A percentile compares a stretch with the other conserved stretches of the same genome.
These are phyloP conservation scores for Oryza longistaminata DNA, from an alignment of 176 grass and related monocot genomes.

Conservation along the genomic window DNA sequence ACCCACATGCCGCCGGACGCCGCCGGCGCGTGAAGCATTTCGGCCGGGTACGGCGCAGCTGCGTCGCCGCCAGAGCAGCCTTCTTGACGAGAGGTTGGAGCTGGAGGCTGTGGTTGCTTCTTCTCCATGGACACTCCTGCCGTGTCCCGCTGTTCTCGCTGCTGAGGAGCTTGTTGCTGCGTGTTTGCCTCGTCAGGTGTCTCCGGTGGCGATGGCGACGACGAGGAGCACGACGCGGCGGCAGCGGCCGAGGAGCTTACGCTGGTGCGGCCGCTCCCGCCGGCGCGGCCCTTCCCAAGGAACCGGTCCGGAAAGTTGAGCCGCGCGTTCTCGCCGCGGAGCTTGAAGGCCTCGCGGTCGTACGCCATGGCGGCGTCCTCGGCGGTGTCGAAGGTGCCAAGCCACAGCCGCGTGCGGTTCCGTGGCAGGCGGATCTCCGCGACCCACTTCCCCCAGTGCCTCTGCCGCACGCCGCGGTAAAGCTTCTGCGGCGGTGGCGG, in stretches of 20 bases:
- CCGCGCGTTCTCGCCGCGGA: conserved; percentile 84
- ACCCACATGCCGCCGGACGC: conserved; percentile 53
- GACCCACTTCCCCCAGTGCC: conserved; percentile 99
- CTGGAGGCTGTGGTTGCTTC: conserved; percentile 17
- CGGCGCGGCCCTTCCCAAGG: conserved; percentile 54
- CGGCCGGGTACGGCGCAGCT: background rate
- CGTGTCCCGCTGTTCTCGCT: conserved; percentile 1
- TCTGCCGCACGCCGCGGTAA: conserved; percentile 88
- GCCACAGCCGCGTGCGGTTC: conserved; percentile 91
- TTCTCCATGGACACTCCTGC: conserved; percentile 10
- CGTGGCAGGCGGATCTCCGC: conserved; percentile 87
- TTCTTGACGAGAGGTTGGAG: conserved; percentile 9
- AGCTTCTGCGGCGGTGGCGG: conserved; percentile 60
- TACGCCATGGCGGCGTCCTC: conserved; percentile 97
- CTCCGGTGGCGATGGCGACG: conserved; percentile 44
- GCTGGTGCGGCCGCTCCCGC: conserved; percentile 47
- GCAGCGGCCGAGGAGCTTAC: background rate
- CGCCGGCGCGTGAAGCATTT: conserved; percentile 18
- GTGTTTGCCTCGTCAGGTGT: conserved; percentile 40
- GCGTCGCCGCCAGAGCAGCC: background rate
- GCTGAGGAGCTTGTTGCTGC: conserved; percentile 12
- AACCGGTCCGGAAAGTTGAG: conserved; percentile 96
- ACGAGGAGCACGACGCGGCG: conserved; percentile 50
- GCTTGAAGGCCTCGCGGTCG: conserved; percentile 85
- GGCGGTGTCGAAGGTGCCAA: conserved; percentile 91